Evolutionary conservation across 495 filamentous ascomycete genomes (phyloP), one percentile per base, ranked within the genome.

Genomic region (Aspergillus kassunensis): DNA sequence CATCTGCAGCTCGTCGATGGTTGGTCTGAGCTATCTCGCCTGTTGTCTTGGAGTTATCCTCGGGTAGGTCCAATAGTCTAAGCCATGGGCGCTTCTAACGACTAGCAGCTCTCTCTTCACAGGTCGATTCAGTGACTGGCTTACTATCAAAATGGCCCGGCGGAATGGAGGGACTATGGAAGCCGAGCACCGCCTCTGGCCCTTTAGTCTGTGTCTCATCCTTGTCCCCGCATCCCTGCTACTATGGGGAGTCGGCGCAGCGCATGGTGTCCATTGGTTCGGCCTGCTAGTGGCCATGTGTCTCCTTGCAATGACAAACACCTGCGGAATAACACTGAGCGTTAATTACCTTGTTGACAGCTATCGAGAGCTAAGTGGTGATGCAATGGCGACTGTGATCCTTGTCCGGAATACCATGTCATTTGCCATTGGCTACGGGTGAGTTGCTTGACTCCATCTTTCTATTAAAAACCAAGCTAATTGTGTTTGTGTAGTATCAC

Each of bases 191-290:
- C 76, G 81, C 13, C 71, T 86, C 2, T 87, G 82, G 81, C 77
- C 84, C 1, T 85, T 86, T 56, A 36, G 66, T 0, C 63, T 76
- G 6, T 79, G 77, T 25, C 51, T 83, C 0, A 18, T 86, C 21
- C 63, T 81, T 9, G 73, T 85, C 3, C 83, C 83, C 0, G 67
- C 64, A 0, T 80, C 80, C 0, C 62, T 86, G 0, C 71, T 87
- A 5, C 74, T 87, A 0, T 88, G 83, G 82, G 84, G 85, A n/a
- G 81, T 87, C 5, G 83, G 84, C 10, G 81, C 83, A 7, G 82
- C 82, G 0, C 78, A 82, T 41, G 57, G 72, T 6, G 63, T 84
- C 4, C 80, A 82, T 44, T 83, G 81, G 80, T 81, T 84, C 45
- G 84, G 83, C 3, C 68, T 83, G 4, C 66, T 85, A 1, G 76